A percentile compares a stretch with the other conserved stretches of the same genome.
phyloP scores from a whole-genome alignment of 441 rosid species.

The Populus tomentosa region DNA sequence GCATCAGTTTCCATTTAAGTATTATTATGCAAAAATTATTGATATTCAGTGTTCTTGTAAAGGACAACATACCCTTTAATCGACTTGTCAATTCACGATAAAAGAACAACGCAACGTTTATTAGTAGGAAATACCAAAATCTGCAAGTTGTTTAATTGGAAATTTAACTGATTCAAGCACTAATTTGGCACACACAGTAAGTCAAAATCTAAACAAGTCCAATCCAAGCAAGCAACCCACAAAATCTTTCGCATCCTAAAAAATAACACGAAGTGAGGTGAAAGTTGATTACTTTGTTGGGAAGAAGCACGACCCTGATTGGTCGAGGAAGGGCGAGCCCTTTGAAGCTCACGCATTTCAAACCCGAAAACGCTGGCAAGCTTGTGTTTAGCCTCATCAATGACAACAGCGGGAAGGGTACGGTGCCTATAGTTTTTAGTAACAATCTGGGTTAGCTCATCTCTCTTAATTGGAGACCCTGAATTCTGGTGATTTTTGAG shows the following conservation, averaged over 20 bases:
- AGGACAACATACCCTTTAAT: no score
- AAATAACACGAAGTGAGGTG: not conserved
- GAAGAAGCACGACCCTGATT: constrained; percentile 42
- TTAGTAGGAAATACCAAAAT: no score
- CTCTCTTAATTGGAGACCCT: constrained; percentile 80
- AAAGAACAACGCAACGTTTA: no score
- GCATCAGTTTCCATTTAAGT: not conserved
- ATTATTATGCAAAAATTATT: no score
- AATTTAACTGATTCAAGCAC: no score
- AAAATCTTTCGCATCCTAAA: not conserved
- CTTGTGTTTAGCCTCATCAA: constrained; percentile 65
- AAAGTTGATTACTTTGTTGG: constrained; percentile 39
- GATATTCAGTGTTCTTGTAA: no score
- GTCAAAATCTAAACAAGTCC: no score
- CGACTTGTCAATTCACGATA: no score
- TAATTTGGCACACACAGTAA: no score
- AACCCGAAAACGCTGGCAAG: constrained; percentile 61
- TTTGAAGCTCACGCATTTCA: constrained; percentile 72
- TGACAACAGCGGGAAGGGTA: constrained; percentile 48
- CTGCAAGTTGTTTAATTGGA: no score
- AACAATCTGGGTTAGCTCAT: constrained; percentile 78
- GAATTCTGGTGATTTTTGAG: constrained; percentile 73
- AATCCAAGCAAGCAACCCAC: not conserved
- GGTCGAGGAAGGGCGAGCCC: constrained; percentile 49
- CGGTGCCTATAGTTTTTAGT: constrained; percentile 68